Evolutionary conservation across 805 yeast genomes (phyloP).

Genomic region (Saccharomycopsis fibuligera): DNA sequence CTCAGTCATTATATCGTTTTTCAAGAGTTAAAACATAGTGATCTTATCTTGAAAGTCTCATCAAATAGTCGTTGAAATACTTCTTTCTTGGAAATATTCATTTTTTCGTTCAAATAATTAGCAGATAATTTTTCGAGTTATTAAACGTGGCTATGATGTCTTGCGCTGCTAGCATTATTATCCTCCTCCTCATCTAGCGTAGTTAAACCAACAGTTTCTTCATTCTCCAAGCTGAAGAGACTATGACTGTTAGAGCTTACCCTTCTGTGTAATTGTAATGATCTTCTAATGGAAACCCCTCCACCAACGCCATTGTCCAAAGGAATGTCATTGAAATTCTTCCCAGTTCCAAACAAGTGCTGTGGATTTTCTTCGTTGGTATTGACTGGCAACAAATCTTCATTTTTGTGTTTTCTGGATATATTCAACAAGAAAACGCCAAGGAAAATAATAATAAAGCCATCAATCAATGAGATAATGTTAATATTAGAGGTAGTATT

Average conservation of each 20-base stretch:
- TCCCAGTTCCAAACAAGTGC: slow-evolving; percentile 26
- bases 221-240: slow-evolving; percentile 24
- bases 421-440: slow-evolving; percentile 83
- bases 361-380: slow-evolving; percentile 5
- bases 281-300: slow-evolving; percentile 26
- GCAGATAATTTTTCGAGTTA: too few relatives aligned
- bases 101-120: too few relatives aligned
- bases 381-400: slow-evolving; percentile 28
- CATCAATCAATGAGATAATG: slow-evolving; percentile 73
- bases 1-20: too few relatives aligned
- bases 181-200: slow-evolving; percentile 26
- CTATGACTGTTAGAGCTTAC: slow-evolving; percentile 16
- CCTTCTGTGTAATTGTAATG: slow-evolving; percentile 20
- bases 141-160: too few relatives aligned
- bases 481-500: slow-evolving; percentile 77
- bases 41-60: too few relatives aligned
- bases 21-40: too few relatives aligned
- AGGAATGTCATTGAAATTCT: slow-evolving; percentile 66
- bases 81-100: too few relatives aligned
- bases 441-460: slow-evolving; percentile 78
- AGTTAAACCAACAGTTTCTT: slow-evolving; percentile 31
- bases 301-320: slow-evolving; percentile 81
- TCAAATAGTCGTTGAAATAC: too few relatives aligned
- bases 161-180: not conserved
- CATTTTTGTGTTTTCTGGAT: slow-evolving; percentile 57